phyloP scores from a whole-genome alignment of 345 rosid species.

The Angophora floribunda region DNA sequence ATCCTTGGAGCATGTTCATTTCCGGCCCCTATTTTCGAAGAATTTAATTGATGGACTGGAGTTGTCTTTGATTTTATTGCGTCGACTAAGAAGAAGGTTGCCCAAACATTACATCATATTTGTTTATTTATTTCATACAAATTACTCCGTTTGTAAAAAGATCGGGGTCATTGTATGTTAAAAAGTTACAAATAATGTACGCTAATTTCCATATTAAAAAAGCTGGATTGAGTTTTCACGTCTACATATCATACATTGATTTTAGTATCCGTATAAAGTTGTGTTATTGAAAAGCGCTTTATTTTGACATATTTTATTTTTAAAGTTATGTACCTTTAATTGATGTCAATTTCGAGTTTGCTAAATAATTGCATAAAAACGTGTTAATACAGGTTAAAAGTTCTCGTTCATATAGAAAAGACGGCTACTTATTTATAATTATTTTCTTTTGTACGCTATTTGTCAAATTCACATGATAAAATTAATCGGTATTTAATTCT shows the following conservation, averaged over 20 bases:
- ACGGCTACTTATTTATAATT: neutral
- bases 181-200: neutral
- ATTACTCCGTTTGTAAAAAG: neutral
- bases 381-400: neutral
- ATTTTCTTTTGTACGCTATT: too few relatives aligned
- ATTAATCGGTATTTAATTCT: neutral
- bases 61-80: neutral
- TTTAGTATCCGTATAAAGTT: neutral
- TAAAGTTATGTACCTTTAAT: too few relatives aligned
- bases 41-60: neutral
- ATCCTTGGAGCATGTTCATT: neutral
- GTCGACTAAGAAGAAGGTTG: neutral
- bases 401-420: neutral
- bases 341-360: accelerated
- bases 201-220: neutral
- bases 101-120: neutral
- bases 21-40: neutral
- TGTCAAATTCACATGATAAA: too few relatives aligned
- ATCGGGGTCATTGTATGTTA: neutral
- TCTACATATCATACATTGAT: neutral
- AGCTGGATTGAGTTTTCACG: accelerated
- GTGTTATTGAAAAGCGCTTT: neutral
- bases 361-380: neutral
- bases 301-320: too few relatives aligned
- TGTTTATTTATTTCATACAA: neutral